Evolutionary conservation across 2,329 filamentous ascomycete species (phyloP).

Genomic region (Apiospora rasikravindrae): DNA sequence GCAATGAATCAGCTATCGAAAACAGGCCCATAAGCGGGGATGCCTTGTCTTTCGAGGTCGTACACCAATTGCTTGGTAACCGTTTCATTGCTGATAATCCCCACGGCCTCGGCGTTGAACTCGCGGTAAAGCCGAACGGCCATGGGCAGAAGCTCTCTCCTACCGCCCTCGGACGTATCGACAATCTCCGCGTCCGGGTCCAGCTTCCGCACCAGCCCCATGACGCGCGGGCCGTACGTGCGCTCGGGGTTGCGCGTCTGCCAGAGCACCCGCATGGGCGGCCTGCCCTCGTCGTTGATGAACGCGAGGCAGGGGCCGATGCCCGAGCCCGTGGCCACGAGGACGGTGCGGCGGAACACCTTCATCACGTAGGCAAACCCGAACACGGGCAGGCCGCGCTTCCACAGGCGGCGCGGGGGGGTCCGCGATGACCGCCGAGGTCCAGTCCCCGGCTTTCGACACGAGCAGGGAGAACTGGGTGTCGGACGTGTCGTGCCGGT

Average conservation of each 20-base stretch:
- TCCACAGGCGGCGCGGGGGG: constrained; percentile 61
- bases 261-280: constrained; percentile 41
- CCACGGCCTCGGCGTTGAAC: constrained; percentile 37
- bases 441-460: constrained; percentile 71
- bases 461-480: constrained; percentile 61
- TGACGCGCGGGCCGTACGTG: constrained; percentile 40
- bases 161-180: constrained; percentile 36
- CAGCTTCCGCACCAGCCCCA: constrained; percentile 33
- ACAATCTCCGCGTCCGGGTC: constrained; percentile 39
- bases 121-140: constrained; percentile 25
- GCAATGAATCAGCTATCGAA: constrained; percentile 34
- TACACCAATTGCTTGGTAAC: constrained; percentile 40
- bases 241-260: constrained; percentile 38
- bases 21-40: constrained; percentile 43
- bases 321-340: constrained; percentile 68
- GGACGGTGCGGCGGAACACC: constrained; percentile 60
- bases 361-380: constrained; percentile 63
- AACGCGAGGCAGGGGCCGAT: constrained; percentile 67
- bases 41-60: constrained; percentile 37
- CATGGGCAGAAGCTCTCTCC: constrained; percentile 38
- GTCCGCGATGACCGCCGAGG: constrained; percentile 56
- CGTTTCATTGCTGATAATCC: constrained; percentile 41
- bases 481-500: constrained; percentile 35
- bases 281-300: constrained; percentile 46
- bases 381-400: constrained; percentile 61